Conservation (phyloP, 495 filamentous ascomycete species). For the Penicillium bialowiezense region DNA sequence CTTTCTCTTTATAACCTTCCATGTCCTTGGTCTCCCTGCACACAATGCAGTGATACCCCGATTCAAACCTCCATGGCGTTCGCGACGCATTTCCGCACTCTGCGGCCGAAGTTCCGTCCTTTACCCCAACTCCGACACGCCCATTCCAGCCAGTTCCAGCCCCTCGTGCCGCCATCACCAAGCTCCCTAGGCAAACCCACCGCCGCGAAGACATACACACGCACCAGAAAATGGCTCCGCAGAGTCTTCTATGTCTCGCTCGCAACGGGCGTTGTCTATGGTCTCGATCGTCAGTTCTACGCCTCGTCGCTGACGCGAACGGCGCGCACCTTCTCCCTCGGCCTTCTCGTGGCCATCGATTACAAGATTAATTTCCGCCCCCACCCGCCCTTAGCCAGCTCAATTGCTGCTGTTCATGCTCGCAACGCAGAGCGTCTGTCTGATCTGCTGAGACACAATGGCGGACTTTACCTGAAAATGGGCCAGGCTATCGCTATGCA, state of each 20-base stretch:
- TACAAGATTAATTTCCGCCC: constrained; percentile 96
- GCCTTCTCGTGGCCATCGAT: constrained; percentile 79
- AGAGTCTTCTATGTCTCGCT: constrained; percentile 64
- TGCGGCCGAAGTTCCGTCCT: constrained; percentile 19
- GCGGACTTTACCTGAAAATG: constrained; percentile 94
- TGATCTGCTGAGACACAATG: constrained; percentile 76
- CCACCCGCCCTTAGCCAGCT: constrained; percentile 63
- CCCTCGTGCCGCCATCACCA: constrained; percentile 79
- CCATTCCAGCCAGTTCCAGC: constrained; percentile 51
- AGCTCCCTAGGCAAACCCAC: constrained; percentile 70
- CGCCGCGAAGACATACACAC: constrained; percentile 61
- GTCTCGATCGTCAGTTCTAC: constrained; percentile 69
- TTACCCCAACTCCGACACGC: constrained; percentile 16
- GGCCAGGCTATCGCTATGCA: constrained; percentile 99
- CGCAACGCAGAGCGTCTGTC: constrained; percentile 81
- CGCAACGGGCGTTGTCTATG: constrained; percentile 57
- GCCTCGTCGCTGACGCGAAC: constrained; percentile 75
- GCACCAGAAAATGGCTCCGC: constrained; percentile 70
- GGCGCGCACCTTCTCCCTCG: constrained; percentile 74
- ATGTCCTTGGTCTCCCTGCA: not conserved
- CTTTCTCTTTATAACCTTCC: not conserved
- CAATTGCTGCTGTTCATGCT: constrained; percentile 69
- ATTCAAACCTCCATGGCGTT: constrained; percentile 19
- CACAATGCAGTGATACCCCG: constrained; percentile 13
- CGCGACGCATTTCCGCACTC: constrained; percentile 25